phyloP scores from a whole-genome alignment of 306 rosid species.

The Cercis canadensis region DNA sequence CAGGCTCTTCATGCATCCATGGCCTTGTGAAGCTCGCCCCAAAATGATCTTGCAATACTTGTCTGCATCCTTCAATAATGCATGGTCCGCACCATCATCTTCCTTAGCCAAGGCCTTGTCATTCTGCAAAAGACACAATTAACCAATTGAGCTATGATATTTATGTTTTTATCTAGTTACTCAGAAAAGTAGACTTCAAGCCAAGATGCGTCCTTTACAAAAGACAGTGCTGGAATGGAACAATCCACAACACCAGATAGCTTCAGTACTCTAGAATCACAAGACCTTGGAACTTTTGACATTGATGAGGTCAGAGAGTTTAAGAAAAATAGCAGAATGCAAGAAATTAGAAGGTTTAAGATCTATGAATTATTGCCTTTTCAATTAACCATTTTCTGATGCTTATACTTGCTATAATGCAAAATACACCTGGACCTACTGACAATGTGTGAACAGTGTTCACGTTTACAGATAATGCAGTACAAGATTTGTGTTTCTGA shows the following conservation, averaged over 20 bases:
- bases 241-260: constrained; percentile 13
- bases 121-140: constrained; percentile 41
- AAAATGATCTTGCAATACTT: constrained; percentile 46
- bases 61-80: constrained; percentile 50
- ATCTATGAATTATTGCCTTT: background rate
- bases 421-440: too few relatives aligned
- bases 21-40: constrained; percentile 42
- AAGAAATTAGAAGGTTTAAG: background rate
- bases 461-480: constrained; percentile 12
- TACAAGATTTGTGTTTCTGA: constrained; percentile 16
- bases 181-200: constrained; percentile 1
- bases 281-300: background rate
- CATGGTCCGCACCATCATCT: constrained; percentile 34
- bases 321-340: background rate
- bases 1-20: constrained; percentile 56
- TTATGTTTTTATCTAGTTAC: background rate
- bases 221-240: background rate
- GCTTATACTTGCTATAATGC: background rate
- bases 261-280: background rate
- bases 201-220: too few relatives aligned
- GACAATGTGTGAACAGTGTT: background rate
- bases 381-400: constrained; percentile 10
- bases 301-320: background rate
- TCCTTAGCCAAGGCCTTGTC: constrained; percentile 41
- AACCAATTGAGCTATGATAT: constrained; percentile 7